Conservation (phyloP, 805 yeast species). For the Metschnikowia lochheadii region DNA sequence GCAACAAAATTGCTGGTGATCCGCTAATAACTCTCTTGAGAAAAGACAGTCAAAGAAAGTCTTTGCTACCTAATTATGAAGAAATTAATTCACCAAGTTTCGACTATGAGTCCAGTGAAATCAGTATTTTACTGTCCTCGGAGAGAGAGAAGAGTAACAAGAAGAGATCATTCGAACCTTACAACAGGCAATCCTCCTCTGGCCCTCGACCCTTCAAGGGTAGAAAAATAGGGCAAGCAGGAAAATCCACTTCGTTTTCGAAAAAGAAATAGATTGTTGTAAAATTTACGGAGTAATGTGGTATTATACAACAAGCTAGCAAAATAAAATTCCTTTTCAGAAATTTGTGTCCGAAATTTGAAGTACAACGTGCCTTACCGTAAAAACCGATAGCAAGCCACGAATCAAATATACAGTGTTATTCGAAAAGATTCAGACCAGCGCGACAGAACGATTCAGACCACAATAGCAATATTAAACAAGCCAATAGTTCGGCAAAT, state of each 20-base stretch:
- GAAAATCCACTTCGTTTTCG: constrained; percentile 37
- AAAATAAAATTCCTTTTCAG: too few relatives aligned
- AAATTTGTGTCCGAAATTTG: too few relatives aligned
- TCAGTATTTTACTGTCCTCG: constrained; percentile 12
- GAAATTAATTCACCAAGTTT: neutral
- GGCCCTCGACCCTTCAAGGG: constrained; percentile 57
- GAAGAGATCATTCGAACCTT: constrained; percentile 58
- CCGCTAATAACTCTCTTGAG: constrained; percentile 1
- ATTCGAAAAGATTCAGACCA: too few relatives aligned
- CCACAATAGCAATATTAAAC: too few relatives aligned
- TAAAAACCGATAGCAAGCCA: too few relatives aligned
- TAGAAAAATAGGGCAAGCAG: constrained; percentile 29
- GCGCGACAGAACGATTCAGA: too few relatives aligned
- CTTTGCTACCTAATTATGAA: neutral
- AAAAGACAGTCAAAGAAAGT: constrained; percentile 2
- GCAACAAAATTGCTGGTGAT: neutral
- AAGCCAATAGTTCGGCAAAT: too few relatives aligned
- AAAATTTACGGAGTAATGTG: neutral
- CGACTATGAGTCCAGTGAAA: constrained; percentile 9
- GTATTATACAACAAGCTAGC: neutral
- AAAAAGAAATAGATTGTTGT: constrained; percentile 8
- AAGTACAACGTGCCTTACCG: too few relatives aligned
- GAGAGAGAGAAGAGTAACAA: constrained; percentile 24
- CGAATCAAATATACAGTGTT: too few relatives aligned
- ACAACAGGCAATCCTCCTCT: constrained; percentile 38